Conservation (phyloP, 805 yeast genomes). For the Nakazawaea ishiwadae region DNA sequence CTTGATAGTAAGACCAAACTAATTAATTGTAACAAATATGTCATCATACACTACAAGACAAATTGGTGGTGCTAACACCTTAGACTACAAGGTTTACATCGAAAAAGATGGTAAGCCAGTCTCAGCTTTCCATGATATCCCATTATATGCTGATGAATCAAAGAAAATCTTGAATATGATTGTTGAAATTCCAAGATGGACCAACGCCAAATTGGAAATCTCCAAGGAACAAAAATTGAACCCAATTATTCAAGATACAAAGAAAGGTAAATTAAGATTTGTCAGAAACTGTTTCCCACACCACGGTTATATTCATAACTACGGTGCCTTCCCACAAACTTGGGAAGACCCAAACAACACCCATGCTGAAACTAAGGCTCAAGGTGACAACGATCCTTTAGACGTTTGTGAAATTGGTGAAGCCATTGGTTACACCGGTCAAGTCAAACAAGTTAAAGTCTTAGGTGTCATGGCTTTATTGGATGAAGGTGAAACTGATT, state of each 20-base stretch:
- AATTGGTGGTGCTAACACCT: conserved; percentile 92
- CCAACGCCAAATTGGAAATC: conserved; percentile 95
- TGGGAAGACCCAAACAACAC: conserved; percentile 71
- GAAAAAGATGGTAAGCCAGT: conserved; percentile 93
- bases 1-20: neutral
- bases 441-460: conserved; percentile 83
- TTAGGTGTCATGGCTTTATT: conserved; percentile 92
- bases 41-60: conserved; percentile 81
- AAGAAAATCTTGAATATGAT: conserved; percentile 74
- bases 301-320: conserved; percentile 97
- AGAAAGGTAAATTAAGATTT: conserved; percentile 93
- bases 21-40: no score
- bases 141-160: conserved; percentile 90
- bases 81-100: conserved; percentile 86
- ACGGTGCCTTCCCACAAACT: conserved; percentile 97
- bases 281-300: conserved; percentile 98
- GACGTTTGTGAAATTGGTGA: conserved; percentile 84
- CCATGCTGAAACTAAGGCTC: conserved; percentile 63
- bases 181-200: conserved; percentile 98
- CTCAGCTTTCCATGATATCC: conserved; percentile 93
- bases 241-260: conserved; percentile 96
- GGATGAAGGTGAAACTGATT: conserved; percentile 88
- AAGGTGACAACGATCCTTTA: conserved; percentile 83
- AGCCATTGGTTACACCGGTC: conserved; percentile 59
- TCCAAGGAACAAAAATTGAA: conserved; percentile 78